Evolutionary conservation across 2,329 filamentous ascomycete genomes (phyloP).

Genomic region (Penicillium sp.): DNA sequence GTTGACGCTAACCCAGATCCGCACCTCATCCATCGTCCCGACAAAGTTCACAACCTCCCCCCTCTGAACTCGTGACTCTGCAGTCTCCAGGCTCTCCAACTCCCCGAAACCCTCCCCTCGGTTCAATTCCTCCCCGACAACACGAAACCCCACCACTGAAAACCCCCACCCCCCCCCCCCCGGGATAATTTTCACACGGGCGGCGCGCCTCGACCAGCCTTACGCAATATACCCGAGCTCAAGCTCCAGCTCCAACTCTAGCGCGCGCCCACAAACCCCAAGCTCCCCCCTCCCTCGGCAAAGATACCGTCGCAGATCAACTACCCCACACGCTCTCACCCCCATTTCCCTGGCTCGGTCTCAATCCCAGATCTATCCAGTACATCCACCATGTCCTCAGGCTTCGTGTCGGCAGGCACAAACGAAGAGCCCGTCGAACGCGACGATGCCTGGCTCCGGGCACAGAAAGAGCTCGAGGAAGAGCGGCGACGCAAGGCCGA

Average conservation of each 20-base stretch:
- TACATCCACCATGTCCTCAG: slow-evolving; percentile 44
- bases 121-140: slow-evolving; percentile 5
- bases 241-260: background rate
- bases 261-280: background rate
- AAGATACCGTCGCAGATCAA: background rate
- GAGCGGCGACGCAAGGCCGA: slow-evolving; percentile 49
- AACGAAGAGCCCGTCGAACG: slow-evolving; percentile 42
- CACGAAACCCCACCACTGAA: background rate
- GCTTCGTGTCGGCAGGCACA: slow-evolving; percentile 50
- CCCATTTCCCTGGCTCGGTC: background rate
- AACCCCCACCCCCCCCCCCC: too few relatives aligned
- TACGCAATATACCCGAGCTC: slow-evolving; percentile 21
- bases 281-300: slow-evolving; percentile 6
- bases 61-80: background rate
- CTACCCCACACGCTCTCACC: background rate
- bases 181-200: slow-evolving; percentile 21
- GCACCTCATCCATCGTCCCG: background rate
- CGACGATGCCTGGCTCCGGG: slow-evolving; percentile 48
- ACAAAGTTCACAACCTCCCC: background rate
- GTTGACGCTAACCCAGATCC: background rate
- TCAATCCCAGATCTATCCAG: slow-evolving; percentile 6
- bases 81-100: background rate
- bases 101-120: background rate
- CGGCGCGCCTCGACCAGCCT: slow-evolving; percentile 3
- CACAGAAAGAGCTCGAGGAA: slow-evolving; percentile 49